Evolutionary conservation across 345 rosid genomes (phyloP), one percentile per base, ranked within the genome.

Genomic region (Brassica rapa): DNA sequence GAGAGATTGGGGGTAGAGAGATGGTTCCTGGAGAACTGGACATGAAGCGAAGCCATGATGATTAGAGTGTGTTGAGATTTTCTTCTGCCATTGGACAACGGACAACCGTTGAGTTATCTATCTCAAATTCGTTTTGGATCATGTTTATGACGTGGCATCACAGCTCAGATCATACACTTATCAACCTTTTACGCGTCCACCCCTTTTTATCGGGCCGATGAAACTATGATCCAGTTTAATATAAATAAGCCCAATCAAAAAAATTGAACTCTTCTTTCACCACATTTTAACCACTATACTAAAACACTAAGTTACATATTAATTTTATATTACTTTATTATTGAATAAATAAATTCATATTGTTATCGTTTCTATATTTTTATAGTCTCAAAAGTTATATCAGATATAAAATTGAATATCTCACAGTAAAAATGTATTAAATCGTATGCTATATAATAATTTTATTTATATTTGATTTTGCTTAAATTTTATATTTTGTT

Each of bases 31-130:
- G 72, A 72, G 71, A 84, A 70, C 7, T 86, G 85, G 68, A 85
- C 73, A 0, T 88, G 82, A 82, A 87, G 71, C 25, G 84, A 65
- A 49, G 85, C 85, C 96, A 91, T 91, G 33, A 19, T 4, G 55
- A 49, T 55, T 1, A 2, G 61, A 46, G 53, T 37, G 4, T 76
- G 62, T 16, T 65, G 2, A 14, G 32, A 12, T 15, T 75, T 53
- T 6, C 8, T 37, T 65, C 43, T 27, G 16, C 32, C 62, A 32
- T 30, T 1, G 33, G 16, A 46, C 53, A 46, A 46, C 56, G 53
- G 65, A 46, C 55, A 68, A 65, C 49, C 79, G 56, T 49, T 1
- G 71, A 37, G 82, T 86, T 51, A 51, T n/a, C 56, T 43, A 43
- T 41, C 15, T 49, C 21, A 16, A 49, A 5, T n/a, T 51, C 56